A percentile compares a stretch with the other conserved stretches of the same genome.
Evolutionary conservation across 805 yeast genomes (phyloP).

Genomic region (fission yeast (Schizosaccharomyces pombe)): DNA sequence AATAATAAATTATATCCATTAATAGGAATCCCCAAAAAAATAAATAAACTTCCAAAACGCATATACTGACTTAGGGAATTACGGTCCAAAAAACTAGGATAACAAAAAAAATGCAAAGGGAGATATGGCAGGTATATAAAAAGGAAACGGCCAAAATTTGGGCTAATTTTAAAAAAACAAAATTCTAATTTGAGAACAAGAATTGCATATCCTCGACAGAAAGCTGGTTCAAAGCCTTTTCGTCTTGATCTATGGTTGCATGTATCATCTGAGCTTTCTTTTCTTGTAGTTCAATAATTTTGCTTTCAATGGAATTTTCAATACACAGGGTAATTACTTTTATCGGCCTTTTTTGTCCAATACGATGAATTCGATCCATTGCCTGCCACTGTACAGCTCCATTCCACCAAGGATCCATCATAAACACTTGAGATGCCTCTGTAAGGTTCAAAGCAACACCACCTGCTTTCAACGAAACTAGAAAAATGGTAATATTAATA

Average conservation of each 20-base stretch:
- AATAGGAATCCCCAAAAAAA: too few species aligned
- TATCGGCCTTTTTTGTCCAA: slow-evolving; percentile 88
- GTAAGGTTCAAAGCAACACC: slow-evolving; percentile 93
- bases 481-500: slow-evolving; percentile 73
- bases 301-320: slow-evolving; percentile 88
- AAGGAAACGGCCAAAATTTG: neutral
- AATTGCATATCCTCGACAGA: slow-evolving; percentile 91
- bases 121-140: neutral
- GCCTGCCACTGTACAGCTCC: slow-evolving; percentile 95
- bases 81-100: too few species aligned
- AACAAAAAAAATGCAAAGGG: neutral
- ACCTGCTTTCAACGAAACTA: slow-evolving; percentile 91
- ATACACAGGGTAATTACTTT: slow-evolving; percentile 78
- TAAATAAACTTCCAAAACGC: too few species aligned
- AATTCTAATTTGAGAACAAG: slow-evolving; percentile 25
- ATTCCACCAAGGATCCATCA: slow-evolving; percentile 98
- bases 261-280: slow-evolving; percentile 95
- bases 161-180: neutral
- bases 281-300: slow-evolving; percentile 86
- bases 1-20: too few species aligned
- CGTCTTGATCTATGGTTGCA: slow-evolving; percentile 86
- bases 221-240: slow-evolving; percentile 63
- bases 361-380: slow-evolving; percentile 93
- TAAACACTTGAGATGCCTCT: slow-evolving; percentile 89
- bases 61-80: too few species aligned